Evolutionary conservation across 208 protist genomes (phyloP).

Genomic region (Kentomonas sorsogonicus): DNA sequence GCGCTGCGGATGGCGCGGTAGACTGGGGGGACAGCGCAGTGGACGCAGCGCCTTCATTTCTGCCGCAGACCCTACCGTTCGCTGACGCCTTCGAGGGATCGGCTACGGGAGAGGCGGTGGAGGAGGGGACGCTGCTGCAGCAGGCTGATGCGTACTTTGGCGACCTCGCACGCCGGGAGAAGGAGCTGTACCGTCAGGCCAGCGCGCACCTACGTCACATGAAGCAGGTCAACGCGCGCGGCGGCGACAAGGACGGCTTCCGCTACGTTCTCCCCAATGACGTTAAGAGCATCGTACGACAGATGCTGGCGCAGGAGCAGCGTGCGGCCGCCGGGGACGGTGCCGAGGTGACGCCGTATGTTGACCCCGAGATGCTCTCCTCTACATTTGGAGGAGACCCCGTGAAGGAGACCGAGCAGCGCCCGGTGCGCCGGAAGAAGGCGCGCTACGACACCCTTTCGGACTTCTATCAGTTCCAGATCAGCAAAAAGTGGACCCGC

Average conservation of each 20-base stretch:
- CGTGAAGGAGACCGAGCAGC: constrained; percentile 38
- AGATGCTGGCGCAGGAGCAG: constrained; percentile 44
- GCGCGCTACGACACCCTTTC: constrained; percentile 48
- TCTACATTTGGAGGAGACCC: constrained; percentile 72
- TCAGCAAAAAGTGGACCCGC: constrained; percentile 77
- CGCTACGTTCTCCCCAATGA: constrained; percentile 79
- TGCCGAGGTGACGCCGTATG: constrained; percentile 1
- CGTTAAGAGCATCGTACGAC: constrained; percentile 59
- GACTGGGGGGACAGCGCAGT: constrained; percentile 4
- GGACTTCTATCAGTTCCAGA: constrained; percentile 89
- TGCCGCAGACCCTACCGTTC: too few species aligned
- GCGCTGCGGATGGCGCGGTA: constrained; percentile 17
- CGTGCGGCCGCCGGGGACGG: constrained; percentile 17
- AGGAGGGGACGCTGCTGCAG: constrained; percentile 52
- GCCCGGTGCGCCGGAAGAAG: constrained; percentile 53
- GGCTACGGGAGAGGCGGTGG: constrained; percentile 45
- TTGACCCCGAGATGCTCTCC: constrained; percentile 39
- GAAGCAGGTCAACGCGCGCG: constrained; percentile 70
- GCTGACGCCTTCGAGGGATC: too few species aligned
- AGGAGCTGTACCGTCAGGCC: constrained; percentile 45
- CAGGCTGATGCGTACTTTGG: constrained; percentile 77
- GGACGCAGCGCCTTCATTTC: background rate
- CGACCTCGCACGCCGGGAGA: constrained; percentile 54
- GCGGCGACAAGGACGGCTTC: constrained; percentile 87
- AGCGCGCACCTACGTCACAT: constrained; percentile 50